Percentiles rank a stretch among this genome's conserved stretches.
Evolutionary conservation across 192 early-diverging fungal species (phyloP).

Genomic region (Gorgonomyces haynaldii): DNA sequence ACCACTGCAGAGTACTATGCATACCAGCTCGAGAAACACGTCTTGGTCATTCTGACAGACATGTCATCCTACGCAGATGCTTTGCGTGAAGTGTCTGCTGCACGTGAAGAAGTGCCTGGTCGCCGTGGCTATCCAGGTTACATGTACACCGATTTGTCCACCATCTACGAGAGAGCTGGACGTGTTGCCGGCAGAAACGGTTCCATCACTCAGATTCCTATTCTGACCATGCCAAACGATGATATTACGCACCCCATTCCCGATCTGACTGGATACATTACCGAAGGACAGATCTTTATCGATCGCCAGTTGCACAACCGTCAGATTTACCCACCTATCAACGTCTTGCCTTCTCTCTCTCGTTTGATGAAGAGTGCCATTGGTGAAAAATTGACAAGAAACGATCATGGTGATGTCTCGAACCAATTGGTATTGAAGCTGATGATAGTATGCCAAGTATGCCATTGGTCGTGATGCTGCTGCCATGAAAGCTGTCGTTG

Average conservation of each 20-base stretch:
- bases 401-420: conserved; percentile 98
- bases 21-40: conserved; percentile 98
- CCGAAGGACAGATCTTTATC: conserved; percentile 98
- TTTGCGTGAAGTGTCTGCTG: conserved; percentile 97
- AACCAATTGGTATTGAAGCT: conserved; percentile 71
- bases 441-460: conserved; percentile 87
- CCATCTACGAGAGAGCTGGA: conserved; percentile 98
- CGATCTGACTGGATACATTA: conserved; percentile 99
- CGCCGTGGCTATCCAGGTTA: conserved; percentile 99
- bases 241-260: conserved; percentile 99
- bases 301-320: conserved; percentile 98
- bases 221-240: conserved; percentile 99
- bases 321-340: conserved; percentile 99
- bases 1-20: conserved; percentile 99
- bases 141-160: conserved; percentile 99
- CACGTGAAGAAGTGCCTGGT: conserved; percentile 98
- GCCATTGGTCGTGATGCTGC: conserved; percentile 98
- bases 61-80: conserved; percentile 99
- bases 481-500: conserved; percentile 99
- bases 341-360: conserved; percentile 95
- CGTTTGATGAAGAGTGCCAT: conserved; percentile 99
- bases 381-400: conserved; percentile 93
- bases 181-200: conserved; percentile 95
- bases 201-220: conserved; percentile 99
- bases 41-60: conserved; percentile 95